These are phyloP conservation scores for Neonectria hederae DNA, from an alignment of 2,329 filamentous ascomycete genomes.

Conservation along the genomic window DNA sequence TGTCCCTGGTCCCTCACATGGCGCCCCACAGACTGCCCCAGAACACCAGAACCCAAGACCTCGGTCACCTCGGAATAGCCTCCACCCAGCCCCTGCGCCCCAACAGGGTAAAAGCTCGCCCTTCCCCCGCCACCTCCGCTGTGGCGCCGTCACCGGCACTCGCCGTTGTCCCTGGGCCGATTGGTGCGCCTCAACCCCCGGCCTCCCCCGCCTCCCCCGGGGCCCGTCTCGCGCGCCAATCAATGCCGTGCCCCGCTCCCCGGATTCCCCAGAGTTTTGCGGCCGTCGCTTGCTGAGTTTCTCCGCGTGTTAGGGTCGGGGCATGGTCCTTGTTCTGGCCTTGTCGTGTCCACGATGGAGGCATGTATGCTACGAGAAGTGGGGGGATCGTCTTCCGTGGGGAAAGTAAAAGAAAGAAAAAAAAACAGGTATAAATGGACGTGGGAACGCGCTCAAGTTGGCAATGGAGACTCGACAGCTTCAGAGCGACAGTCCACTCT, in stretches of 20 bases:
- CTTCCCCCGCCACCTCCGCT: background rate
- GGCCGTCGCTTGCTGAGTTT: constrained; percentile 10
- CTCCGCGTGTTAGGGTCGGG: constrained; percentile 16
- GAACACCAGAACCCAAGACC: background rate
- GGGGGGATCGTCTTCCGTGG: background rate
- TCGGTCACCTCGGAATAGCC: constrained; percentile 8
- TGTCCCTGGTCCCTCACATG: constrained; percentile 11
- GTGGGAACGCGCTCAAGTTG: background rate
- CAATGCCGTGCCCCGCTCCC: constrained; percentile 6
- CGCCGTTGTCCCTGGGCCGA: constrained; percentile 8
- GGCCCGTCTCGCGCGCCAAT: constrained; percentile 22
- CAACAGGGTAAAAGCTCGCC: too few species aligned
- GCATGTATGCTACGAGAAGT: constrained; percentile 12
- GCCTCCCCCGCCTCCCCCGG: background rate
- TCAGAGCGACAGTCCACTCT: background rate
- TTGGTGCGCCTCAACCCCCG: constrained; percentile 22
- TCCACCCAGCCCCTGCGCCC: constrained; percentile 4
- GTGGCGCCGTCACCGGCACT: constrained; percentile 7
- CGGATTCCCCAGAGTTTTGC: constrained; percentile 21
- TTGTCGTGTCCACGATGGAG: constrained; percentile 22
- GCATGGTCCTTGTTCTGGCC: background rate
- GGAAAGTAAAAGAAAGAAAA: background rate
- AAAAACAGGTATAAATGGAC: constrained; percentile 18
- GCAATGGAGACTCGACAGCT: background rate
- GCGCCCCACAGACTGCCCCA: constrained; percentile 16